Conservation (phyloP, 805 yeast genomes). For the Lachancea fermentati region DNA sequence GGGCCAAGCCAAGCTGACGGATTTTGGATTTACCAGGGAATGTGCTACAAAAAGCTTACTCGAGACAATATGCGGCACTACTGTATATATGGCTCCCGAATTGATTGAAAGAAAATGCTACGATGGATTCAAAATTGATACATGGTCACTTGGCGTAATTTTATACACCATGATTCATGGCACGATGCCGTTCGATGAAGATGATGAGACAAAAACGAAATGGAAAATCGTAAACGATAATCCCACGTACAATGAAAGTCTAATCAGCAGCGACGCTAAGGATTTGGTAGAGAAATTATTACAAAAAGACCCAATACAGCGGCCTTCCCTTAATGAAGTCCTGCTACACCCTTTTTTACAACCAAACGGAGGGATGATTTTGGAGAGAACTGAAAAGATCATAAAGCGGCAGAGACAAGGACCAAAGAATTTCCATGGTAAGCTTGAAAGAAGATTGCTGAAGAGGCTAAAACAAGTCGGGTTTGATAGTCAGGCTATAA, state of each 20-base stretch:
- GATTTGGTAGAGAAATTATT: slow-evolving; percentile 50
- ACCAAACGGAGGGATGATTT: slow-evolving; percentile 38
- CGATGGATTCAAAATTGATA: slow-evolving; percentile 75
- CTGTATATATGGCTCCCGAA: slow-evolving; percentile 97
- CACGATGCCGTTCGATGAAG: slow-evolving; percentile 87
- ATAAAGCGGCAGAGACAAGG: slow-evolving; percentile 34
- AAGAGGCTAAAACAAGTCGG: slow-evolving; percentile 55
- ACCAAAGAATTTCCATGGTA: slow-evolving; percentile 47
- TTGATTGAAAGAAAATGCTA: slow-evolving; percentile 62
- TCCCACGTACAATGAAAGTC: slow-evolving; percentile 48
- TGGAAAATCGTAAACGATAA: slow-evolving; percentile 56
- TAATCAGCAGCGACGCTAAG: slow-evolving; percentile 44
- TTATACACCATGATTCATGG: slow-evolving; percentile 81
- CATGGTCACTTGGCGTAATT: slow-evolving; percentile 91
- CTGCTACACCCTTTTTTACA: slow-evolving; percentile 46
- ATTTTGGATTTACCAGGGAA: slow-evolving; percentile 92
- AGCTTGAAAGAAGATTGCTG: slow-evolving; percentile 55
- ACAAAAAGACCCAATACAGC: slow-evolving; percentile 54
- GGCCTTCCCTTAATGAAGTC: slow-evolving; percentile 56
- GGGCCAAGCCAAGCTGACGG: slow-evolving; percentile 69
- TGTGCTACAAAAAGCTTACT: slow-evolving; percentile 49
- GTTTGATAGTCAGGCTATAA: slow-evolving; percentile 56
- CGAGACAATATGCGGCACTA: slow-evolving; percentile 88
- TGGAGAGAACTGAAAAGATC: slow-evolving; percentile 36
- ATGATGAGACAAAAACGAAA: slow-evolving; percentile 57